Evolutionary conservation across 495 filamentous ascomycete species (phyloP).

Genomic region (Aspergillus steynii): DNA sequence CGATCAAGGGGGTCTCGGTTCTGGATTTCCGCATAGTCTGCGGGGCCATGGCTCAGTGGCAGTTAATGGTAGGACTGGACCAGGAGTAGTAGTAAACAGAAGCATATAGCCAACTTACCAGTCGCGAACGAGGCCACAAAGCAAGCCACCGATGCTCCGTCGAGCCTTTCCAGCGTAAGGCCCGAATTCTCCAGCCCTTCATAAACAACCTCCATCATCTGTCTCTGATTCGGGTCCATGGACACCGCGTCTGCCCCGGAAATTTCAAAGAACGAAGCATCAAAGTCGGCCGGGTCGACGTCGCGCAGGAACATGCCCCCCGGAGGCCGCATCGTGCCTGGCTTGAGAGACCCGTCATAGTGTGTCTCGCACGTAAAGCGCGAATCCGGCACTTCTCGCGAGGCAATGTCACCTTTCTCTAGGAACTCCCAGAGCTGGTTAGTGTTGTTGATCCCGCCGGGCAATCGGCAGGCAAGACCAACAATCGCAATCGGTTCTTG

Average conservation of each 20-base stretch:
- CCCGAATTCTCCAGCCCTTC: constrained; percentile 55
- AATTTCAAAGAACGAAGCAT: constrained; percentile 10
- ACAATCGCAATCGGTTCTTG: background rate
- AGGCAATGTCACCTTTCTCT: constrained; percentile 1
- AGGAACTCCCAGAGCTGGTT: constrained; percentile 11
- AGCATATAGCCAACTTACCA: no score
- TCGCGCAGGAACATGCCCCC: constrained; percentile 16
- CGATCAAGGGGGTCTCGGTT: constrained; percentile 13
- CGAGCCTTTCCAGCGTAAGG: constrained; percentile 20
- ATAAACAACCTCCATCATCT: constrained; percentile 51
- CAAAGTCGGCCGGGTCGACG: constrained; percentile 8
- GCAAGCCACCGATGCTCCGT: constrained; percentile 27
- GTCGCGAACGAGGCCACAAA: background rate
- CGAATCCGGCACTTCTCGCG: constrained; percentile 1
- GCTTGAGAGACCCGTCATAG: constrained; percentile 7
- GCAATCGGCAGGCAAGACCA: constrained; percentile 13
- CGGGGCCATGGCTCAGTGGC: background rate
- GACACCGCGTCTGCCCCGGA: background rate
- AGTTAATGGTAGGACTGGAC: background rate
- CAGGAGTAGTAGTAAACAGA: background rate
- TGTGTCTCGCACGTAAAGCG: background rate
- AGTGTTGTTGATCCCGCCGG: background rate
- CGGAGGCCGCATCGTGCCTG: constrained; percentile 1
- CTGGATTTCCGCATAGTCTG: constrained; percentile 25
- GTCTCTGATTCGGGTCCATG: constrained; percentile 32